Base-by-base conservation (phyloP, 352 stramenopile genomes). In the Thalassiosira mediterranea region DNA sequence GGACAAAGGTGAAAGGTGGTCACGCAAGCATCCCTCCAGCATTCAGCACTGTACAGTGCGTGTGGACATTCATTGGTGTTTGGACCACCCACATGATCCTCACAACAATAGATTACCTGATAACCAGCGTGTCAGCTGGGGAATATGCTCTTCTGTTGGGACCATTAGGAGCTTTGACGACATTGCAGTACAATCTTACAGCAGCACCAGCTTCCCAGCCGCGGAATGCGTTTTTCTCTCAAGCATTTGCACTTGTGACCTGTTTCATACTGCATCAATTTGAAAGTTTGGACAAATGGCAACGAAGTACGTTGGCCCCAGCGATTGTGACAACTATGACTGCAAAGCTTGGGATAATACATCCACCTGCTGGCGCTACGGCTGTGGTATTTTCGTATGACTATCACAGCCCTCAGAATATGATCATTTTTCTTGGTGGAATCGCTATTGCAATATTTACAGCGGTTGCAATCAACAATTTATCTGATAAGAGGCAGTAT, bases 401-500 rank as follows among this genome's bases (percentile, higher is more conserved):
- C 10, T 26, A 29, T n/a, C 32, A 68, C 28, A 23, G 29, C 1
- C 11, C 58, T 54, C 44, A 68, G 23, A 26, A 68, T 15, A 57
- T 46, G 26, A 0, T 52, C 19, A 19, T 68, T 11, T 68, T 68
- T 47, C 29, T 68, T 52, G 28, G 28, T 2, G 42, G 40, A 1
- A 31, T 57, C 7, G n/a, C 19, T 26, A 31, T 68, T 29, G 42
- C 58, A 8, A 57, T 68, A 10, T 32, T 47, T 2, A 47, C 13
- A 23, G 62, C 62, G 29, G 49, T 72, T 15, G 29, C 29, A 10
- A 72, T 72, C n/a, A 72, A 72, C 23, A 72, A 72, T 28, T 52
- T 61, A 23, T 63, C 48, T 17, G 49, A 72, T 11, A 72, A 72
- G 25, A 13, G 62, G 11, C 62, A 72, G 21, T 72, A 72, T 38